Conservation (phyloP, 371 early-diverging fungal genomes). For the Mortierella sp. region DNA sequence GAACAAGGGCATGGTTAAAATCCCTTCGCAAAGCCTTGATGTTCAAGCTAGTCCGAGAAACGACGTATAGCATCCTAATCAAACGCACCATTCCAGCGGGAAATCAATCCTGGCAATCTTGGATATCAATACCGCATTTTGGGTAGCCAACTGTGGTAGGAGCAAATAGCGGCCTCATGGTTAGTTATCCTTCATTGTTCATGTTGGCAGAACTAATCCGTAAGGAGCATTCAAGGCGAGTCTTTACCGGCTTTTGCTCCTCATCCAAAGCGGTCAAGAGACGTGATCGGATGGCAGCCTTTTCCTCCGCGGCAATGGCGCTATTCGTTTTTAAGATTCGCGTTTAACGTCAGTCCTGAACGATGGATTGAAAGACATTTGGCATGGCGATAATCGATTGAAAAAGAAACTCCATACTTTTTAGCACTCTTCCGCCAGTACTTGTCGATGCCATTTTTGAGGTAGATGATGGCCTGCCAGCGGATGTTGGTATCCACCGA, state of each 20-base stretch:
- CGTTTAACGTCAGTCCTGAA: too few species aligned
- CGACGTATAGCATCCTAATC: not conserved
- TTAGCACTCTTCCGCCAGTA: slow-evolving; percentile 88
- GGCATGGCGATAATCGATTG: not conserved
- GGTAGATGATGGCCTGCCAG: slow-evolving; percentile 79
- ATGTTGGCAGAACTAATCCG: too few species aligned
- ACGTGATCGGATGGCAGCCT: slow-evolving; percentile 68
- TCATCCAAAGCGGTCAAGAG: slow-evolving; percentile 72
- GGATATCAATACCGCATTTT: slow-evolving; percentile 78
- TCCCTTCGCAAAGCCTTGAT: not conserved
- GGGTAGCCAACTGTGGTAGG: slow-evolving; percentile 69
- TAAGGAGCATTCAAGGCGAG: not conserved
- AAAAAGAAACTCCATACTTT: slow-evolving; percentile 59
- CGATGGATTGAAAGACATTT: not conserved
- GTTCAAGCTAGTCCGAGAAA: too few species aligned
- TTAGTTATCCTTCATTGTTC: not conserved
- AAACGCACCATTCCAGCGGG: slow-evolving; percentile 80
- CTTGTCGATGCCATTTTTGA: slow-evolving; percentile 90
- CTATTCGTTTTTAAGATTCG: slow-evolving; percentile 56
- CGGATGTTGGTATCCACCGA: slow-evolving; percentile 73
- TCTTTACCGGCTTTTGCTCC: slow-evolving; percentile 70
- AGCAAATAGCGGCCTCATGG: not conserved
- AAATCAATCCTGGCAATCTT: slow-evolving; percentile 85
- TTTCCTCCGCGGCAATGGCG: slow-evolving; percentile 75
- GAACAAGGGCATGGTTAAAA: not conserved